phyloP scores from a whole-genome alignment of 345 rosid species.

The Tarenaya hassleriana region DNA sequence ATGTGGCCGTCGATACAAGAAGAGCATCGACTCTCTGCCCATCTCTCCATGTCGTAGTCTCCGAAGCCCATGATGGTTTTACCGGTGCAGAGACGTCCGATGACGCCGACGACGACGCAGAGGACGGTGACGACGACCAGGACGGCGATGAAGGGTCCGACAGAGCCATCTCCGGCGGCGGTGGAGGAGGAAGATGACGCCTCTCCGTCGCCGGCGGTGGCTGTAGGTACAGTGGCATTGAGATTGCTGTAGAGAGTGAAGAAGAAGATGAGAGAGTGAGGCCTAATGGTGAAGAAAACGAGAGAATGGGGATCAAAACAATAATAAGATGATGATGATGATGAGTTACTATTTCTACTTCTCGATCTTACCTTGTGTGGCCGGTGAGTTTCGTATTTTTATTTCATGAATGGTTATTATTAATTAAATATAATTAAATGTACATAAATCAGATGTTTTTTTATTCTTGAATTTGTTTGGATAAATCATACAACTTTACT shows the following conservation, averaged over 20 bases:
- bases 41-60: conserved; percentile 59
- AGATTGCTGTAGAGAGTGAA: conserved; percentile 19
- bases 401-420: too few species aligned
- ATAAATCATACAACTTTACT: too few species aligned
- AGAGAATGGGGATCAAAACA: neutral
- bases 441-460: too few species aligned
- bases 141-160: conserved; percentile 53
- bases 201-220: conserved; percentile 33
- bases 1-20: conserved; percentile 77
- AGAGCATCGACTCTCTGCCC: conserved; percentile 59
- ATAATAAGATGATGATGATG: too few species aligned
- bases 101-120: conserved; percentile 41
- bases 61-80: conserved; percentile 53
- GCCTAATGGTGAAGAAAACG: neutral
- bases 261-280: neutral
- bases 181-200: conserved; percentile 24
- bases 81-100: conserved; percentile 71
- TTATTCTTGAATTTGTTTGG: too few species aligned
- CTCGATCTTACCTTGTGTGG: too few species aligned
- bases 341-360: too few species aligned
- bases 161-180: conserved; percentile 26
- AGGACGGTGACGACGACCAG: conserved; percentile 41
- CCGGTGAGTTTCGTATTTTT: too few species aligned
- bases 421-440: too few species aligned
- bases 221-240: conserved; percentile 38